Percentiles rank a stretch among this genome's conserved stretches.
Evolutionary conservation across 768 basidiomycete genomes (phyloP).

Genomic region (Kwoniella pini): DNA sequence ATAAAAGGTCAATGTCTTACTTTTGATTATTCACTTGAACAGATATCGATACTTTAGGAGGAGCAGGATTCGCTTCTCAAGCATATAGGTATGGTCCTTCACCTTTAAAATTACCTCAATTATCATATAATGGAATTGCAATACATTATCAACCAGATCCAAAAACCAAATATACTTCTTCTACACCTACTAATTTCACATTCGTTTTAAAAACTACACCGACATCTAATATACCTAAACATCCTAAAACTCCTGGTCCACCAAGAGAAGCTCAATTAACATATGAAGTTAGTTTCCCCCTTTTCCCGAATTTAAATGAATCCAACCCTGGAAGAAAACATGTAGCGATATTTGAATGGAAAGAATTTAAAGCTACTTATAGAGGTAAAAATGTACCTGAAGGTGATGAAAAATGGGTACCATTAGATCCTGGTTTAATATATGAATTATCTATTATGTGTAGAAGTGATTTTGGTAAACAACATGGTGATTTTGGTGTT

Average conservation of each 20-base stretch:
- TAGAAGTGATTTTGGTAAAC: constrained; percentile 53
- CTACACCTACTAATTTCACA: constrained; percentile 28
- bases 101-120: constrained; percentile 38
- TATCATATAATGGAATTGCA: constrained; percentile 24
- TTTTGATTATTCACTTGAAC: not conserved
- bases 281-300: constrained; percentile 47
- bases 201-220: constrained; percentile 50
- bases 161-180: not conserved
- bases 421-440: constrained; percentile 42
- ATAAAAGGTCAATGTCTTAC: no score
- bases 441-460: constrained; percentile 55
- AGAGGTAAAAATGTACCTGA: constrained; percentile 45
- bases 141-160: constrained; percentile 27
- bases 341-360: constrained; percentile 30
- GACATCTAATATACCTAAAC: constrained; percentile 33
- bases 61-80: constrained; percentile 57
- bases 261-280: constrained; percentile 40
- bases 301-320: not conserved
- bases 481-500: constrained; percentile 53
- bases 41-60: constrained; percentile 56
- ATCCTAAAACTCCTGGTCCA: constrained; percentile 34
- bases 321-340: not conserved
- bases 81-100: constrained; percentile 46
- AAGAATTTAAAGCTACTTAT: constrained; percentile 51
- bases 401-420: constrained; percentile 40